Evolutionary conservation across 805 yeast genomes (phyloP).

Genomic region (Lipomyces anomalus): DNA sequence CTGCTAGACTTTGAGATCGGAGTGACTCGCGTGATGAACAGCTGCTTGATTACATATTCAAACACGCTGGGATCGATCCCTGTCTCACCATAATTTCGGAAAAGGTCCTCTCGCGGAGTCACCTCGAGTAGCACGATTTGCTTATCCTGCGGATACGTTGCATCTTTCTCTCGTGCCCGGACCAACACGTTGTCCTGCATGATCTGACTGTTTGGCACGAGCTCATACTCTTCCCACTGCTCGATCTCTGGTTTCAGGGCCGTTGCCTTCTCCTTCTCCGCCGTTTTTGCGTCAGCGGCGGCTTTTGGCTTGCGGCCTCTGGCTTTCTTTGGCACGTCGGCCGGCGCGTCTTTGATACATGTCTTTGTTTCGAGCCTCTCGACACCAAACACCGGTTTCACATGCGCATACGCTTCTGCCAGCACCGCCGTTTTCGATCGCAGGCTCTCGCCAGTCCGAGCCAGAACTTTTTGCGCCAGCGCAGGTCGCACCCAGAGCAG

Average conservation of each 20-base stretch:
- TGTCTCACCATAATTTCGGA: constrained; percentile 23
- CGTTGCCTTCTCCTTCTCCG: constrained; percentile 3
- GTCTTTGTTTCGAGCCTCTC: background rate
- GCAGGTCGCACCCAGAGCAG: constrained; percentile 58
- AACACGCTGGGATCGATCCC: constrained; percentile 49
- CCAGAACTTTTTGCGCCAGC: constrained; percentile 53
- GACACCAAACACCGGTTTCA: constrained; percentile 38
- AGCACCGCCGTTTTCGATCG: constrained; percentile 62
- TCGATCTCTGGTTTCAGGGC: constrained; percentile 3
- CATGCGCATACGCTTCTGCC: constrained; percentile 57
- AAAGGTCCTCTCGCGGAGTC: constrained; percentile 38
- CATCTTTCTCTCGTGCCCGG: constrained; percentile 28
- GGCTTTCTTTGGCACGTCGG: constrained; percentile 1
- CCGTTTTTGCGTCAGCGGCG: constrained; percentile 1
- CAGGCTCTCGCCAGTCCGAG: constrained; percentile 44
- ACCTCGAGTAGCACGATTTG: constrained; percentile 56
- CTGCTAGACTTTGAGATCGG: constrained; percentile 45
- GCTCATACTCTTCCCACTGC: constrained; percentile 1
- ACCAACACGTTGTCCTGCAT: constrained; percentile 13
- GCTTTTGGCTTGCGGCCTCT: constrained; percentile 15
- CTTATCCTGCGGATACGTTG: constrained; percentile 11
- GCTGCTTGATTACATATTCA: constrained; percentile 60
- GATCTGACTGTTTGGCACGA: background rate
- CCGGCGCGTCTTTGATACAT: background rate
- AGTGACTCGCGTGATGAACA: constrained; percentile 46